Evolutionary conservation across 2,329 filamentous ascomycete genomes (phyloP), one percentile per base, ranked within the genome.

Genomic region (Ophiosphaerella korrae): DNA sequence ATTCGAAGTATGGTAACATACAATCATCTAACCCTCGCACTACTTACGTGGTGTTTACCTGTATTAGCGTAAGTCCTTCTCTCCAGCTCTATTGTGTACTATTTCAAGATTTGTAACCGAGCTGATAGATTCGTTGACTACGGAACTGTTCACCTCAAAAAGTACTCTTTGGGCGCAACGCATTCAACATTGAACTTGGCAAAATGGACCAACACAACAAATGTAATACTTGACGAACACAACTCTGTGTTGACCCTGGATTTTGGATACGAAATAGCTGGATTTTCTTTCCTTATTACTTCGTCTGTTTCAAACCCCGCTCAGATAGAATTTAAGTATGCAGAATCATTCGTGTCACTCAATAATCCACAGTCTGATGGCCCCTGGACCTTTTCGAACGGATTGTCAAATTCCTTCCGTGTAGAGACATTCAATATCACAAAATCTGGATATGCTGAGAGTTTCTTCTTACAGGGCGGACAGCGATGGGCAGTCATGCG

Each of bases 401-500:
- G 36, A 24, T 24, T 39, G 18, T 39, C 36, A 9, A 39, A 39
- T 11, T 39, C 36, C 13, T 39, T 39, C n/a, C 36, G 36, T 39
- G 36, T 39, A 11, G 36, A 39, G 36, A 76, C 74, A 0, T 73
- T 77, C 50, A 67, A 75, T 9, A 33, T 77, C n/a, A 73, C 68
- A 0, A 37, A 50, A 0, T 8, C 44, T 1, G 74, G 75, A 2
- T 45, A 52, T 2, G 18, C 68, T 0, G 48, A 70, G 7, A 72
- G 68, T 1, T 73, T 64, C 16, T 69, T 78, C 33, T 48, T 77
- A 0, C 76, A 78, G 55, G 76, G 75, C 3, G 74, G 73, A 0
- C 74, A 76, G 53, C 58, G 72, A 53, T 78, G 75, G 75, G 66
- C 77, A 50, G 69, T 72, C 0, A 57, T 77, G 21, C 62, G 63